Conservation (phyloP, 352 stramenopile species). For the Globisporangium spiculum region DNA sequence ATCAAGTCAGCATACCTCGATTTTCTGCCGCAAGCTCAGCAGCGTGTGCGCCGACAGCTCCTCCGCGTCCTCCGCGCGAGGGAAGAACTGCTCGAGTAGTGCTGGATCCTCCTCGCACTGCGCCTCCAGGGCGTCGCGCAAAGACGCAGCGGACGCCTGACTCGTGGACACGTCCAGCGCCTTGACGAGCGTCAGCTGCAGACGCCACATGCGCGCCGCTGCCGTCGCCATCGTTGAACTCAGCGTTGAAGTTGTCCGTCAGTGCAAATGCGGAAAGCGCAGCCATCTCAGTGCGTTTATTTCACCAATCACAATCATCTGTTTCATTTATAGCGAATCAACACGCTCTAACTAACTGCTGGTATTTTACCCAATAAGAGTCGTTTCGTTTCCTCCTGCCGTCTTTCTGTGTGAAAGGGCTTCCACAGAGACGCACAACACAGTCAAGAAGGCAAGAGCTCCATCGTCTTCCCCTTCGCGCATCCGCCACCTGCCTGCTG, state of each 20-base stretch:
- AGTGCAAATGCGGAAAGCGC: not conserved
- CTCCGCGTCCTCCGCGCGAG: constrained; percentile 22
- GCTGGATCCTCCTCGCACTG: constrained; percentile 50
- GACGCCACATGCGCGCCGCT: constrained; percentile 34
- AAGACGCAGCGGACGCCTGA: constrained; percentile 36
- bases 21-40: constrained; percentile 47
- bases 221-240: not conserved
- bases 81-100: constrained; percentile 50
- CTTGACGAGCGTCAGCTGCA: constrained; percentile 64
- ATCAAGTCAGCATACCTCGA: constrained; percentile 23
- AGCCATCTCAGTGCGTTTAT: not conserved
- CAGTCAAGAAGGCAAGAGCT: not conserved
- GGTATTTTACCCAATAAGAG: not conserved
- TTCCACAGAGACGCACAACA: constrained; percentile 4
- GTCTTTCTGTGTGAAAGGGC: not conserved
- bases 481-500: not conserved
- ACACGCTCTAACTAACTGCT: too few species aligned
- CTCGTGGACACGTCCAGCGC: constrained; percentile 62
- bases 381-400: not conserved
- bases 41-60: constrained; percentile 48
- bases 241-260: not conserved
- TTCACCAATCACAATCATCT: not conserved
- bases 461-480: not conserved
- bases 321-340: not conserved
- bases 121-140: constrained; percentile 49